Evolutionary conservation across 148 eudicot species (phyloP), one percentile per base, ranked within the genome.

Genomic region (Heliosperma pusillum): DNA sequence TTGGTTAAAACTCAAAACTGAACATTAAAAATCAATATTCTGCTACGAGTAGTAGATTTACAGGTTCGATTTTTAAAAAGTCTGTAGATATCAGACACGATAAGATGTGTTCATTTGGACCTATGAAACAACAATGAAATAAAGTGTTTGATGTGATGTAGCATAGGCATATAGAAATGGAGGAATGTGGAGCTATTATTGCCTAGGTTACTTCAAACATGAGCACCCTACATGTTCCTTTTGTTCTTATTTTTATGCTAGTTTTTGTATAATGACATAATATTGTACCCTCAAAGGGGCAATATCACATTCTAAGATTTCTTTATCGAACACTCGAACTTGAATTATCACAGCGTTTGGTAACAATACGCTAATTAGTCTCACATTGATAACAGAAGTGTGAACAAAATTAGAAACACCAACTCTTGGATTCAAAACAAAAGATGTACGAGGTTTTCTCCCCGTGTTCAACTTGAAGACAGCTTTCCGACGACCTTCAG

Each of bases 261-360:
- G 60, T 72, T 33, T 69, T 16, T 63, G 73, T 74, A 60, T 74
- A 58, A 74, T 19, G 42, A 68, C 29, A 27, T 67, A 17, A 19
- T 42, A 47, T 19, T 72, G 58, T 30, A 20, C 75, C 76, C 72
- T 9, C 45, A 62, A 70, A 17, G 55, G 55, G 55, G 17, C 55
- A 50, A 12, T 3, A 75, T 64, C 78, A 74, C 82, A 69, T 75
- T 75, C 58, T 53, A 7, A 55, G 79, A 70, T 80, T 42, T 75
- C 76, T 55, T 13, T 75, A 79, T 75, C 82, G 26, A 52, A 61
- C 60, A 12, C 56, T 75, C 82, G 26, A 52, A 61, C 60, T 19
- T 64, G 47, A 63, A 16, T 75, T 25, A 80, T 80, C 52, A 50
- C 75, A 63, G 25, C 24, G 25, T 19, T 21, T n/a, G 10, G 17